Conservation (phyloP, 441 rosid genomes). For the Capsella rubella region DNA sequence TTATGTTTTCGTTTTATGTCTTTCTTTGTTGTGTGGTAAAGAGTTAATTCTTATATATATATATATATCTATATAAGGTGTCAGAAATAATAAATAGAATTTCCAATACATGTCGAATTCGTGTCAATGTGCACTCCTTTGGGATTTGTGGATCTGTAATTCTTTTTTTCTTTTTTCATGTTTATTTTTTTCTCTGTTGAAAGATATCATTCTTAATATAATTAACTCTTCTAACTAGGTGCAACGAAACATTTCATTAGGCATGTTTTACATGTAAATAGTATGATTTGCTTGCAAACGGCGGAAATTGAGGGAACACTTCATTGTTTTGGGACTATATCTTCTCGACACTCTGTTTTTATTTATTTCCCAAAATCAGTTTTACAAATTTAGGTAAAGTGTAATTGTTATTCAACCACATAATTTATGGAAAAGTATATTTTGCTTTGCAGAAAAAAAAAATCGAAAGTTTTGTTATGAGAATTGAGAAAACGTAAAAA, state of each 20-base stretch:
- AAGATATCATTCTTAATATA: conserved; percentile 17
- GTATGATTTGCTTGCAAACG: conserved; percentile 37
- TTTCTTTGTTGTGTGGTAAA: conserved; percentile 12
- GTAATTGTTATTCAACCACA: conserved; percentile 11
- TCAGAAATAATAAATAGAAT: conserved; percentile 30
- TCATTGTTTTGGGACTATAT: conserved; percentile 22
- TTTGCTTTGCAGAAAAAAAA: neutral
- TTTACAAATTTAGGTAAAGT: conserved; percentile 23
- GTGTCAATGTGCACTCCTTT: conserved; percentile 22
- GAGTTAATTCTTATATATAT: conserved; percentile 28
- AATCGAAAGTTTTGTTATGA: neutral
- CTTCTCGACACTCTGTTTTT: neutral
- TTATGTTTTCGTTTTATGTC: neutral
- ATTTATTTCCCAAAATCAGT: neutral
- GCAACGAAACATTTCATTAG: conserved; percentile 22
- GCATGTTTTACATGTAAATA: conserved; percentile 26
- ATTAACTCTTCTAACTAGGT: neutral
- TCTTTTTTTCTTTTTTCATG: conserved; percentile 3
- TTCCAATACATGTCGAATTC: conserved; percentile 36
- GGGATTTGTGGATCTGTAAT: conserved; percentile 21
- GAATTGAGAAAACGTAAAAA: neutral
- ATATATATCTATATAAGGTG: conserved; percentile 31
- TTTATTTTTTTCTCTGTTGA: neutral
- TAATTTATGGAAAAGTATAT: neutral
- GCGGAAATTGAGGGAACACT: conserved; percentile 34